Evolutionary conservation across 768 basidiomycete species (phyloP).

Genomic region (Agaricus blazei): DNA sequence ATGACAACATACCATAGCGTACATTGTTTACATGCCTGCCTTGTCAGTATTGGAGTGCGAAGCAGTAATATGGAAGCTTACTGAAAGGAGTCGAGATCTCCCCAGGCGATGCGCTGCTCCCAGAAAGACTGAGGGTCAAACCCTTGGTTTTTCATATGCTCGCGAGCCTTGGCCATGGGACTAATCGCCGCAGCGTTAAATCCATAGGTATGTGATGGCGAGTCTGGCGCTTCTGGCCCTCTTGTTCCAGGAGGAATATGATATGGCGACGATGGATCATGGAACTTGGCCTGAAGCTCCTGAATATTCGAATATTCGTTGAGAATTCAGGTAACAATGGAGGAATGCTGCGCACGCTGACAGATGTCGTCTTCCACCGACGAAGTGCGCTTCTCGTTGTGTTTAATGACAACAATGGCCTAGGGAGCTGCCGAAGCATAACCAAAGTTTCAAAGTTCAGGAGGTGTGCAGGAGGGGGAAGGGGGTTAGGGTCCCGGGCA

Average conservation of each 20-base stretch:
- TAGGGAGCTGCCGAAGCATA: background rate
- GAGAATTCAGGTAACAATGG: background rate
- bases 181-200: slow-evolving; percentile 5
- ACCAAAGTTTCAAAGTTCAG: background rate
- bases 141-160: slow-evolving; percentile 37
- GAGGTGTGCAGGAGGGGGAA: too few relatives aligned
- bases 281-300: slow-evolving; percentile 60
- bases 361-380: slow-evolving; percentile 7
- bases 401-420: background rate
- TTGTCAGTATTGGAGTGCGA: background rate
- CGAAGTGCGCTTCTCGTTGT: background rate
- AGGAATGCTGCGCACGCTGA: background rate
- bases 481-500: too few relatives aligned
- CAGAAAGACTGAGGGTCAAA: slow-evolving; percentile 66
- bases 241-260: slow-evolving; percentile 52
- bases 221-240: slow-evolving; percentile 59
- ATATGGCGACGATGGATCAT: slow-evolving; percentile 62
- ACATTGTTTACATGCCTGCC: slow-evolving; percentile 75
- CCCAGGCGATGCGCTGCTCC: slow-evolving; percentile 78
- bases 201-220: slow-evolving; percentile 19
- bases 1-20: slow-evolving; percentile 49
- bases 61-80: slow-evolving; percentile 28
- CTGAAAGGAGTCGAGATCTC: slow-evolving; percentile 77
- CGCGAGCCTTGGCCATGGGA: slow-evolving; percentile 32
- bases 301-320: slow-evolving; percentile 19